These are phyloP conservation scores for Zopfochytrium polystomum DNA, from an alignment of 371 early-diverging fungal species.

Conservation along the genomic window DNA sequence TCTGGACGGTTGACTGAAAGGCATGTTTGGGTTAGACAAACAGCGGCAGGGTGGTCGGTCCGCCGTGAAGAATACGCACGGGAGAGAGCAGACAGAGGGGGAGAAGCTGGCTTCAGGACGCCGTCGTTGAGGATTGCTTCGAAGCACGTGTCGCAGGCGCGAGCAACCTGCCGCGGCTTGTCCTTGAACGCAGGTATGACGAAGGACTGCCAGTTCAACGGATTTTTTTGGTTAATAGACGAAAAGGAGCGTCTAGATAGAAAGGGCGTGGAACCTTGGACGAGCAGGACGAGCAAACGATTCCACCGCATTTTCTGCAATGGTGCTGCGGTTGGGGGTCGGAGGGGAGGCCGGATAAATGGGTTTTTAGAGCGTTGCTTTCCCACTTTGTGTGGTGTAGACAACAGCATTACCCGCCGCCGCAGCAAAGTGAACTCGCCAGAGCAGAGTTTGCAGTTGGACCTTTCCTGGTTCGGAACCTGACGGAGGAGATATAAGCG, in stretches of 20 bases:
- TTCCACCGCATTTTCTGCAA: slow-evolving; percentile 68
- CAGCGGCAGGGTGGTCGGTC: no score
- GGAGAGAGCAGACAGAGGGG: no score
- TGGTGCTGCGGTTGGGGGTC: slow-evolving; percentile 49
- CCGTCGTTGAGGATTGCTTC: not conserved
- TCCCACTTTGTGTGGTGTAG: not conserved
- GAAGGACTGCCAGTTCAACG: slow-evolving; percentile 6
- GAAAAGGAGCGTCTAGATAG: no score
- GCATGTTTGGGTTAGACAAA: no score
- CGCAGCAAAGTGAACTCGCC: slow-evolving; percentile 54
- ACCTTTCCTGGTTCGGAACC: slow-evolving; percentile 13
- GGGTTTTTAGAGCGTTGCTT: no score
- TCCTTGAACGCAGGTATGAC: slow-evolving; percentile 2
- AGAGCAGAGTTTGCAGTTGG: slow-evolving; percentile 39
- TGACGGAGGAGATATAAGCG: not conserved
- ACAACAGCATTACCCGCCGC: slow-evolving; percentile 27
- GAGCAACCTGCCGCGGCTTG: slow-evolving; percentile 4
- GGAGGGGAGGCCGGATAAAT: no score
- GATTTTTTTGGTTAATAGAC: not conserved
- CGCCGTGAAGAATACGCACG: no score
- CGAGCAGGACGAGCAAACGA: slow-evolving; percentile 69
- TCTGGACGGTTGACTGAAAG: no score
- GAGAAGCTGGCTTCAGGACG: no score
- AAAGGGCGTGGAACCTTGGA: slow-evolving; percentile 22
- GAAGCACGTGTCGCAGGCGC: slow-evolving; percentile 21